A percentile compares a stretch with the other conserved stretches of the same genome.
phyloP scores from a whole-genome alignment of 495 filamentous ascomycete species.

The Penicillium subrubescens region DNA sequence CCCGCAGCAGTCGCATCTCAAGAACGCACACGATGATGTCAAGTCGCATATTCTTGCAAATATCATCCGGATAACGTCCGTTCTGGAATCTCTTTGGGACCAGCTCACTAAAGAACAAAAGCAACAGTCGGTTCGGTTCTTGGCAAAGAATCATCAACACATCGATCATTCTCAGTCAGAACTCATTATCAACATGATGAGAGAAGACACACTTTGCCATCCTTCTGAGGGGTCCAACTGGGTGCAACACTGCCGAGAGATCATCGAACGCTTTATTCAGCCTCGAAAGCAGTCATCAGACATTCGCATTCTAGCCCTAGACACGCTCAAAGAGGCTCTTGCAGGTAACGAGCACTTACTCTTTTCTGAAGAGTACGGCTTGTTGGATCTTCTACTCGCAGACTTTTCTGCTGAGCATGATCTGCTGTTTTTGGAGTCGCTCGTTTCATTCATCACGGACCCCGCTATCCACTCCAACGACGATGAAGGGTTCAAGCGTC shows the following conservation, averaged over 20 bases:
- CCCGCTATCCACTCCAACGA: slow-evolving; percentile 33
- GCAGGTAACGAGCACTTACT: slow-evolving; percentile 50
- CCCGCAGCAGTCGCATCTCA: slow-evolving; percentile 24
- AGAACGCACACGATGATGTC: slow-evolving; percentile 36
- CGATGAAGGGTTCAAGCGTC: slow-evolving; percentile 35
- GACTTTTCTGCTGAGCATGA: slow-evolving; percentile 51
- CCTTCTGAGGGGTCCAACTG: slow-evolving; percentile 66
- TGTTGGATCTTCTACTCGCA: slow-evolving; percentile 44
- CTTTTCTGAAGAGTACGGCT: slow-evolving; percentile 37
- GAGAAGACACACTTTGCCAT: slow-evolving; percentile 59
- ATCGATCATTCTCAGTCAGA: slow-evolving; percentile 48
- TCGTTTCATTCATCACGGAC: slow-evolving; percentile 48
- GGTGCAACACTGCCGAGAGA: slow-evolving; percentile 60
- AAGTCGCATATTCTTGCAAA: slow-evolving; percentile 44
- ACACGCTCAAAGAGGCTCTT: slow-evolving; percentile 65
- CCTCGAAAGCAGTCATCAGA: slow-evolving; percentile 62
- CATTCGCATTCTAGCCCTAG: slow-evolving; percentile 68
- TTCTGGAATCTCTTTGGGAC: slow-evolving; percentile 46
- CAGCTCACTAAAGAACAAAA: slow-evolving; percentile 43
- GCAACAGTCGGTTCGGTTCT: slow-evolving; percentile 39
- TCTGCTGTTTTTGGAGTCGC: slow-evolving; percentile 50
- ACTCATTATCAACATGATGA: slow-evolving; percentile 42
- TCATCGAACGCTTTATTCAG: slow-evolving; percentile 68
- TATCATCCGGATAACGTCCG: slow-evolving; percentile 41
- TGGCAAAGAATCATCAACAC: slow-evolving; percentile 41